Conservation (phyloP, 2,329 filamentous ascomycete species). For the Endoconidiophora laricicola region DNA sequence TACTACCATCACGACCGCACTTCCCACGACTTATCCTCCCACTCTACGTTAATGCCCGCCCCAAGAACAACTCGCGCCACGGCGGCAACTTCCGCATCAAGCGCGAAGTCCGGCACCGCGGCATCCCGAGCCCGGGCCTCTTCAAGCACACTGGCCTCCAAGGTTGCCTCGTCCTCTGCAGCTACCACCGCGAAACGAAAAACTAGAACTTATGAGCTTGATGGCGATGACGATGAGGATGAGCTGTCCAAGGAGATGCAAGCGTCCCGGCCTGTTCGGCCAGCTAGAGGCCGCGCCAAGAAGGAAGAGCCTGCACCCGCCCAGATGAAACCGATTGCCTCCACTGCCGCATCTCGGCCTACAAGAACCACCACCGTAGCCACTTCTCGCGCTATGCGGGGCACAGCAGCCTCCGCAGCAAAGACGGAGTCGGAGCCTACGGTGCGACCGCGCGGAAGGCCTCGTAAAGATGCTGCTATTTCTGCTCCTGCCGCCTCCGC, state of each 20-base stretch:
- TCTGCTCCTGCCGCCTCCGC: not conserved
- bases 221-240: conserved; percentile 30
- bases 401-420: conserved; percentile 13
- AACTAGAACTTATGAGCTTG: conserved; percentile 34
- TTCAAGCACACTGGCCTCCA: conserved; percentile 26
- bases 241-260: conserved; percentile 21
- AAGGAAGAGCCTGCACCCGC: conserved; percentile 19
- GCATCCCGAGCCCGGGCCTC: conserved; percentile 30
- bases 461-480: not conserved
- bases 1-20: not conserved
- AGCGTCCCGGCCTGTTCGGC: conserved; percentile 14
- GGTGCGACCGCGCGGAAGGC: not conserved
- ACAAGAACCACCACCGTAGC: conserved; percentile 19
- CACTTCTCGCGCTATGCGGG: conserved; percentile 18
- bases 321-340: conserved; percentile 21
- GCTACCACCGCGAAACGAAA: conserved; percentile 24
- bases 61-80: conserved; percentile 9
- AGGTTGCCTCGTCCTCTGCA: conserved; percentile 13
- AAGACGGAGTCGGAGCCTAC: not conserved
- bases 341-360: conserved; percentile 14
- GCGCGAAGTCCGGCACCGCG: conserved; percentile 30
- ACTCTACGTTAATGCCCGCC: not conserved
- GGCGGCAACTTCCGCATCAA: conserved; percentile 15
- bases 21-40: not conserved
- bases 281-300: not conserved